These are phyloP conservation scores for Pluteus cervinus DNA, from an alignment of 768 basidiomycete species.

Conservation along the genomic window DNA sequence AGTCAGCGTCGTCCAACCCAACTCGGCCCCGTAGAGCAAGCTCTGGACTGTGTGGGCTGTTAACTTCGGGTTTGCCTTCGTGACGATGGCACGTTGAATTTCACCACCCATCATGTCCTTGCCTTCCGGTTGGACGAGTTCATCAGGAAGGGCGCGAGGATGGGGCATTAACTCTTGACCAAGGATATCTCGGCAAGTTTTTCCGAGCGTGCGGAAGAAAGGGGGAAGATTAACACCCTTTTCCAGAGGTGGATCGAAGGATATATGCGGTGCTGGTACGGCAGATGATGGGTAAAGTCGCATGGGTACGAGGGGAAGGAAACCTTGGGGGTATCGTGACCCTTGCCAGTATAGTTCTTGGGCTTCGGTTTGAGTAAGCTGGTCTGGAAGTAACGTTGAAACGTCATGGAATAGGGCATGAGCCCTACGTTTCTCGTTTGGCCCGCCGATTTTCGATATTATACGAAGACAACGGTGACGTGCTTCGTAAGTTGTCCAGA, in stretches of 20 bases:
- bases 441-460: slow-evolving; percentile 74
- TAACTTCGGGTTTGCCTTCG: slow-evolving; percentile 49
- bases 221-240: slow-evolving; percentile 10
- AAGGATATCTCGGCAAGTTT: slow-evolving; percentile 51
- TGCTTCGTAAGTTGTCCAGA: slow-evolving; percentile 82
- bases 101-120: slow-evolving; percentile 21
- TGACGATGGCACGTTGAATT: slow-evolving; percentile 48
- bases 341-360: slow-evolving; percentile 52
- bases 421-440: slow-evolving; percentile 56
- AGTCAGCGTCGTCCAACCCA: slow-evolving; percentile 83
- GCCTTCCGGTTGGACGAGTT: slow-evolving; percentile 9
- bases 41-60: slow-evolving; percentile 77
- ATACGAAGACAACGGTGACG: slow-evolving; percentile 69
- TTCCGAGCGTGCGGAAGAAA: slow-evolving; percentile 44
- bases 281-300: slow-evolving; percentile 35
- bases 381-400: slow-evolving; percentile 9
- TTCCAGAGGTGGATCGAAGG: slow-evolving; percentile 3
- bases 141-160: slow-evolving; percentile 21
- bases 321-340: slow-evolving; percentile 50
- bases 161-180: slow-evolving; percentile 36
- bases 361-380: slow-evolving; percentile 20
- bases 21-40: slow-evolving; percentile 58
- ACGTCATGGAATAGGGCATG: slow-evolving; percentile 47
- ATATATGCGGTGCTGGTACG: slow-evolving; percentile 7
- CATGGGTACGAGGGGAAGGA: slow-evolving; percentile 55